These are phyloP conservation scores for Boletus bicolor DNA, from an alignment of 768 basidiomycete genomes.

Conservation along the genomic window DNA sequence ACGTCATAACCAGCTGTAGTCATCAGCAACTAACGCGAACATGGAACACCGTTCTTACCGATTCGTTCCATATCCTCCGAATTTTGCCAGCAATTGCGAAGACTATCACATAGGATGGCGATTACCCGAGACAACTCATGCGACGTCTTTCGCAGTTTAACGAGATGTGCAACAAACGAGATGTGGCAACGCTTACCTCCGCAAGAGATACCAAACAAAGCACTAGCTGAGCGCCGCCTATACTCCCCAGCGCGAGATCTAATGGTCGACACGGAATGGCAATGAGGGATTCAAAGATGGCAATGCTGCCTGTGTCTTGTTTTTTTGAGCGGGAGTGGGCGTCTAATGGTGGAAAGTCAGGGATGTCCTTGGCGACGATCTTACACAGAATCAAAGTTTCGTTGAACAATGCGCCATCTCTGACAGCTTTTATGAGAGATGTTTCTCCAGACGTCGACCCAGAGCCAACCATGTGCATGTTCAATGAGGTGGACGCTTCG, in stretches of 20 bases:
- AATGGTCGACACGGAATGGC: constrained; percentile 59
- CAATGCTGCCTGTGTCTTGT: background rate
- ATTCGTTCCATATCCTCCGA: constrained; percentile 93
- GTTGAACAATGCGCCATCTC: constrained; percentile 38
- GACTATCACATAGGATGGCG: constrained; percentile 68
- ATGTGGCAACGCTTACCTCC: constrained; percentile 41
- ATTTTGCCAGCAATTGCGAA: constrained; percentile 87
- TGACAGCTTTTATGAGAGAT: constrained; percentile 38
- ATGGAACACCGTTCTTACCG: constrained; percentile 47
- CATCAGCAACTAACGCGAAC: constrained; percentile 2
- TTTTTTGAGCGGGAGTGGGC: background rate
- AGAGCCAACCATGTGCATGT: constrained; percentile 66
- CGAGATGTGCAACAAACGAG: background rate
- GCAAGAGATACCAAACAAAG: constrained; percentile 76
- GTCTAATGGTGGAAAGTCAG: constrained; percentile 14
- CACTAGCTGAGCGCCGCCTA: constrained; percentile 76
- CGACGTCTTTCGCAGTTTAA: constrained; percentile 46
- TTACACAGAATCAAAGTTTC: constrained; percentile 42
- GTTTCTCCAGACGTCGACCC: constrained; percentile 39
- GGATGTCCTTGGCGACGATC: constrained; percentile 30
- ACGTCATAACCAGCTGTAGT: constrained; percentile 81
- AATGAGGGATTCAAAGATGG: constrained; percentile 50
- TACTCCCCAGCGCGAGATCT: constrained; percentile 75
- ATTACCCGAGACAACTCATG: constrained; percentile 76
- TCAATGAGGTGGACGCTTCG: constrained; percentile 78